These are phyloP conservation scores for Cladophialophora immunda DNA, from an alignment of 2,329 filamentous ascomycete genomes.

Conservation along the genomic window DNA sequence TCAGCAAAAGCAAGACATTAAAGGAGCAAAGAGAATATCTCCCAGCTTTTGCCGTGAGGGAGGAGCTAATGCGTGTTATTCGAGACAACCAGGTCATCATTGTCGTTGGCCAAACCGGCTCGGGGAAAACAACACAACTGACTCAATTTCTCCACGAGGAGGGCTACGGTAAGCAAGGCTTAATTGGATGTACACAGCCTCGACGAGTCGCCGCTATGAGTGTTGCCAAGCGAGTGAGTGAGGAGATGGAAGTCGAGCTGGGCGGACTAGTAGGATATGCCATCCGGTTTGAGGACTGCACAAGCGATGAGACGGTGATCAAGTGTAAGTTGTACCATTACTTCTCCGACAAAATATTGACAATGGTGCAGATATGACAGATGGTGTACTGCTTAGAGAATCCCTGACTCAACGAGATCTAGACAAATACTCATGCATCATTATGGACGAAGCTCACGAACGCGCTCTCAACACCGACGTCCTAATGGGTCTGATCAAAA, in stretches of 20 bases:
- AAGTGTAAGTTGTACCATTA: conserved; percentile 68
- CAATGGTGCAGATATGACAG: conserved; percentile 79
- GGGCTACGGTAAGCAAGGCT: conserved; percentile 84
- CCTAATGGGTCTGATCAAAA: conserved; percentile 96
- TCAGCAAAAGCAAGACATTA: conserved; percentile 90
- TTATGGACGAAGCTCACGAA: conserved; percentile 99
- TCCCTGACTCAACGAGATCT: conserved; percentile 91
- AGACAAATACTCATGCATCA: conserved; percentile 96
- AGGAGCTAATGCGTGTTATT: conserved; percentile 90
- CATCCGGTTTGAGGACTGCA: conserved; percentile 98
- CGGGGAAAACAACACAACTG: conserved; percentile 95
- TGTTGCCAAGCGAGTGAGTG: conserved; percentile 94
- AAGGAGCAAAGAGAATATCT: conserved; percentile 91
- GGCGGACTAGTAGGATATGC: conserved; percentile 92
- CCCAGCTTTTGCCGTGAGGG: conserved; percentile 93
- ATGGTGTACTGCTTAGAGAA: conserved; percentile 91
- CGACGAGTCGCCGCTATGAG: conserved; percentile 98
- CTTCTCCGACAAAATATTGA: conserved; percentile 23
- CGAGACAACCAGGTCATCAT: conserved; percentile 97
- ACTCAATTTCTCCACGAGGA: conserved; percentile 95
- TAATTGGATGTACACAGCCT: conserved; percentile 96
- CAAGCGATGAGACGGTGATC: conserved; percentile 91
- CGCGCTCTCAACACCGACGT: conserved; percentile 96
- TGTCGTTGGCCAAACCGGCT: conserved; percentile 96
- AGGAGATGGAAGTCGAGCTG: conserved; percentile 95